A percentile compares a stretch with the other conserved stretches of the same genome.
Evolutionary conservation across 2,329 filamentous ascomycete species (phyloP).

Genomic region (Lithohypha guttulata): DNA sequence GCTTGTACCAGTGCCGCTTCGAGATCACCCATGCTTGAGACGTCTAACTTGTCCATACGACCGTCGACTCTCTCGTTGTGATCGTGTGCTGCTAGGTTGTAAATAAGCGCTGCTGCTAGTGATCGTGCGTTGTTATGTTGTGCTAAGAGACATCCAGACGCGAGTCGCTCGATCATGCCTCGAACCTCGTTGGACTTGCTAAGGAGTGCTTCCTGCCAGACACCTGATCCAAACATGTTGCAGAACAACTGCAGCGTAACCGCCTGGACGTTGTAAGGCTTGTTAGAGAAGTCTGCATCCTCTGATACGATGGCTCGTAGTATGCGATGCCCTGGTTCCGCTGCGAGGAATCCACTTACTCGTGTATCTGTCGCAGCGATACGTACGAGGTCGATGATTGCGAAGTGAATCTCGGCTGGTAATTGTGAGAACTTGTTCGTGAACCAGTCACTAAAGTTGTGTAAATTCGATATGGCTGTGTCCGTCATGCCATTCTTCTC

Average conservation of each 20-base stretch:
- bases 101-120: constrained; percentile 70
- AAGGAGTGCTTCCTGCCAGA: constrained; percentile 49
- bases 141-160: constrained; percentile 71
- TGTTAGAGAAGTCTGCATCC: constrained; percentile 41
- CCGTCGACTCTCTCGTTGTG: constrained; percentile 53
- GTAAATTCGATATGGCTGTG: constrained; percentile 60
- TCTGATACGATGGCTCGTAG: constrained; percentile 48
- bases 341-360: constrained; percentile 70
- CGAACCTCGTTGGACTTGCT: constrained; percentile 26
- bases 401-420: constrained; percentile 58
- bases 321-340: constrained; percentile 57
- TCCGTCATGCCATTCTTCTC: constrained; percentile 41
- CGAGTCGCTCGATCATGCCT: constrained; percentile 43
- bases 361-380: constrained; percentile 66
- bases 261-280: constrained; percentile 72
- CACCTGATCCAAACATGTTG: constrained; percentile 68
- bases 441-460: constrained; percentile 53
- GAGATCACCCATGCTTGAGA: constrained; percentile 51
- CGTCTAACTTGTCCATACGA: constrained; percentile 44
- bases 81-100: constrained; percentile 67
- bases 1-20: constrained; percentile 72
- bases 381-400: constrained; percentile 75
- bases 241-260: constrained; percentile 74
- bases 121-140: constrained; percentile 66
- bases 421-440: constrained; percentile 45